These are phyloP conservation scores for Gentiana dahurica DNA, from an alignment of 257 asterid genomes.

Conservation along the genomic window DNA sequence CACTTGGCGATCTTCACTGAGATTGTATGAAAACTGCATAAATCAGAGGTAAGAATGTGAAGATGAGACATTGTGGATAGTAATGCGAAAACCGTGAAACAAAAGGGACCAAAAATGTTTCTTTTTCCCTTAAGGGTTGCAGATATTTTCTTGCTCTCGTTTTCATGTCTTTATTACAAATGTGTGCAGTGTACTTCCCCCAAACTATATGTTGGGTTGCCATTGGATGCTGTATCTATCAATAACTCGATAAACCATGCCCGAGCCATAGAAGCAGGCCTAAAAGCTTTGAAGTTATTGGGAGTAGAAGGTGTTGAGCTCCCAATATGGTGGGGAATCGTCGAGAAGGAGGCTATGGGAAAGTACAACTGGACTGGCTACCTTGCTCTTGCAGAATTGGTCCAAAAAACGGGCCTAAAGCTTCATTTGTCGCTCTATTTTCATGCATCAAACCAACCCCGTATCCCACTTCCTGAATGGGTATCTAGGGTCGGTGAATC, in stretches of 20 bases:
- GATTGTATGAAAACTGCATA: too few relatives aligned
- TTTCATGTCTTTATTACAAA: background rate
- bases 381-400: slow-evolving; percentile 53
- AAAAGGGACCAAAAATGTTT: too few relatives aligned
- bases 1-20: too few relatives aligned
- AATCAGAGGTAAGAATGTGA: too few relatives aligned
- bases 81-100: too few relatives aligned
- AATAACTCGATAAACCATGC: slow-evolving; percentile 46
- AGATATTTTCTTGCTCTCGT: background rate
- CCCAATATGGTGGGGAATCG: slow-evolving; percentile 95
- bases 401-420: slow-evolving; percentile 50
- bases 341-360: slow-evolving; percentile 57
- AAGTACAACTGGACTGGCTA: slow-evolving; percentile 69
- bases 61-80: too few relatives aligned
- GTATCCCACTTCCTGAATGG: slow-evolving; percentile 57
- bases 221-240: slow-evolving; percentile 60
- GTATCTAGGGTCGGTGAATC: slow-evolving; percentile 52
- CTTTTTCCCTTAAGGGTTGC: too few relatives aligned
- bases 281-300: slow-evolving; percentile 64
- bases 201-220: slow-evolving; percentile 70
- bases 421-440: slow-evolving; percentile 64
- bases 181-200: slow-evolving; percentile 37
- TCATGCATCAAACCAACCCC: slow-evolving; percentile 42
- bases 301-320: slow-evolving; percentile 91
- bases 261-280: slow-evolving; percentile 70